These are phyloP conservation scores for Fraxinus albicans DNA, from an alignment of 305 asterid species.

Conservation along the genomic window DNA sequence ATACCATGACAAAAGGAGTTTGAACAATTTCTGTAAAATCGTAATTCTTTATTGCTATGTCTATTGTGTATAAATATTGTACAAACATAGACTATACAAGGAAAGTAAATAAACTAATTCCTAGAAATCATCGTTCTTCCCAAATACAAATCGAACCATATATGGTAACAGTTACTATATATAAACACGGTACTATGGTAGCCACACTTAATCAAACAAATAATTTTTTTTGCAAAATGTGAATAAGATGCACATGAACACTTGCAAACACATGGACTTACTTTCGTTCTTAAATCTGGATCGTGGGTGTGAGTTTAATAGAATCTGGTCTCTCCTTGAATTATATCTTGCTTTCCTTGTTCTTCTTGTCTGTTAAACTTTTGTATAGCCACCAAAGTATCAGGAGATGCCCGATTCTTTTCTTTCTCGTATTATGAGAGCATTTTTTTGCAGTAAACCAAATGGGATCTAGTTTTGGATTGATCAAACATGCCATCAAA, in stretches of 20 bases:
- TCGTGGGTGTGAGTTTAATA: neutral
- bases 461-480: neutral
- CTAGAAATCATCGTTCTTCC: too few species aligned
- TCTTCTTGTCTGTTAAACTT: neutral
- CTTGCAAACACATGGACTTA: neutral
- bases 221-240: neutral
- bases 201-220: neutral
- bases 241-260: neutral
- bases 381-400: neutral
- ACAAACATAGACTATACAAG: too few species aligned
- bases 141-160: too few species aligned
- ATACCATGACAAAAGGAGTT: too few species aligned
- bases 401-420: neutral
- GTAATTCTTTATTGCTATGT: too few species aligned
- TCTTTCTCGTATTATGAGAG: neutral
- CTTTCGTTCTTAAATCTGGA: neutral
- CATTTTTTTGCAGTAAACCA: neutral
- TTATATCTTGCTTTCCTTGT: neutral
- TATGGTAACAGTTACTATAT: neutral
- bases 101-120: too few species aligned
- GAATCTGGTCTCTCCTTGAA: neutral
- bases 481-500: neutral
- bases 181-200: neutral
- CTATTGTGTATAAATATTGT: too few species aligned
- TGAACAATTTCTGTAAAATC: too few species aligned